Evolutionary conservation across 495 filamentous ascomycete species (phyloP).

Genomic region (Trichoderma asperelloides): DNA sequence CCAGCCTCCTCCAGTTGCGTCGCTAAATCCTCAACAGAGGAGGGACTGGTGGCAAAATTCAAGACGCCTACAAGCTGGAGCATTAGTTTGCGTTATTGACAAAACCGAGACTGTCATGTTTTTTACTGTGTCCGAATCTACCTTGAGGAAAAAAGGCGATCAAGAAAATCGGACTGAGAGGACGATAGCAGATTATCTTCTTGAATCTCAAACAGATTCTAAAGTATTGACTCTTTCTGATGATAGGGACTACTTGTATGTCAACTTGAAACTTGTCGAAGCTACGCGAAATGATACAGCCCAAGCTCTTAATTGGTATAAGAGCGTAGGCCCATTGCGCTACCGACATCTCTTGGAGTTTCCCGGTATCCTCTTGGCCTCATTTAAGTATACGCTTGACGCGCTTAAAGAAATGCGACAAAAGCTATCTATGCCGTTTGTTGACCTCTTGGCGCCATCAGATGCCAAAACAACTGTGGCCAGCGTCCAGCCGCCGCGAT

Average conservation of each 20-base stretch:
- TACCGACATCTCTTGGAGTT: constrained; percentile 46
- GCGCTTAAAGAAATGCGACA: constrained; percentile 53
- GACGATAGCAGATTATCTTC: not conserved
- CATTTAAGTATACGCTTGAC: constrained; percentile 58
- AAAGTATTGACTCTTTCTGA: constrained; percentile 17
- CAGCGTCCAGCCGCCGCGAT: constrained; percentile 38
- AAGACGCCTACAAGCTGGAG: constrained; percentile 46
- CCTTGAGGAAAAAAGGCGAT: not conserved
- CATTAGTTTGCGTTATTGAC: constrained; percentile 50
- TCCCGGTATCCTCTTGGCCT: constrained; percentile 55
- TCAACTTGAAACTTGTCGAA: constrained; percentile 23
- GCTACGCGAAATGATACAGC: constrained; percentile 19
- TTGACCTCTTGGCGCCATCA: constrained; percentile 45
- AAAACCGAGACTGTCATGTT: constrained; percentile 20
- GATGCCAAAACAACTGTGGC: not conserved
- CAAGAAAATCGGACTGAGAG: not conserved
- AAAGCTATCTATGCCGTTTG: constrained; percentile 47
- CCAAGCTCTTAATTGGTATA: not conserved
- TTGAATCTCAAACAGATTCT: not conserved
- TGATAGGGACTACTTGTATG: constrained; percentile 19
- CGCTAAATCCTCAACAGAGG: constrained; percentile 27
- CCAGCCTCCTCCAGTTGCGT: constrained; percentile 35
- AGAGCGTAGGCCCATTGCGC: not conserved
- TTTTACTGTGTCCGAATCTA: not conserved
- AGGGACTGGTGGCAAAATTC: constrained; percentile 53